Evolutionary conservation across 352 stramenopile species (phyloP).

Genomic region (Halophytophthora polymorphica): DNA sequence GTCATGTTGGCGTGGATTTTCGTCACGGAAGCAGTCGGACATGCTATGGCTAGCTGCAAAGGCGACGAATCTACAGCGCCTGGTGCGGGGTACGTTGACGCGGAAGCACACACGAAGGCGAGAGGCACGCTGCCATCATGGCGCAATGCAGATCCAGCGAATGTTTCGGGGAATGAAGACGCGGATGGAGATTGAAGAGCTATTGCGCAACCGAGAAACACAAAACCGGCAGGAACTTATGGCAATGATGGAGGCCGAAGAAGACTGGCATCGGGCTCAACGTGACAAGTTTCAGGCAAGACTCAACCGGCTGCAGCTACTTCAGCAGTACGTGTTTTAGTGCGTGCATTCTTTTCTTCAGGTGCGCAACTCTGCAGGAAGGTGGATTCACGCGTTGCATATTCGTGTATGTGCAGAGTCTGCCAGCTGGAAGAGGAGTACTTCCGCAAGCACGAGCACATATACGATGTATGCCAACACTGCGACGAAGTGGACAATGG

Average conservation of each 20-base stretch:
- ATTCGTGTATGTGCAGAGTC: conserved; percentile 30
- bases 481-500: background rate
- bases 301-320: conserved; percentile 51
- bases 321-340: conserved; percentile 37
- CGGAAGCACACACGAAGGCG: conserved; percentile 33
- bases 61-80: conserved; percentile 50
- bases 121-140: conserved; percentile 8
- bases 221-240: conserved; percentile 65
- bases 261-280: conserved; percentile 61
- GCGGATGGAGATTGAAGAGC: conserved; percentile 24
- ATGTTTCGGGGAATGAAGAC: conserved; percentile 64
- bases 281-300: conserved; percentile 51
- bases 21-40: conserved; percentile 42
- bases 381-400: background rate
- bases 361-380: background rate
- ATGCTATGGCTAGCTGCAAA: conserved; percentile 44
- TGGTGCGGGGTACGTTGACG: conserved; percentile 46
- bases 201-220: conserved; percentile 62
- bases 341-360: background rate
- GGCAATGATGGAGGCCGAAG: conserved; percentile 62
- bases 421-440: conserved; percentile 65
- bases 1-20: conserved; percentile 50
- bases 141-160: conserved; percentile 58
- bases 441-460: conserved; percentile 50
- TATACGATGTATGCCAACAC: conserved; percentile 53